Percentiles rank a stretch among this genome's conserved stretches.
Conservation (phyloP, 352 stramenopile genomes). For the Phytophthora citrophthora region DNA sequence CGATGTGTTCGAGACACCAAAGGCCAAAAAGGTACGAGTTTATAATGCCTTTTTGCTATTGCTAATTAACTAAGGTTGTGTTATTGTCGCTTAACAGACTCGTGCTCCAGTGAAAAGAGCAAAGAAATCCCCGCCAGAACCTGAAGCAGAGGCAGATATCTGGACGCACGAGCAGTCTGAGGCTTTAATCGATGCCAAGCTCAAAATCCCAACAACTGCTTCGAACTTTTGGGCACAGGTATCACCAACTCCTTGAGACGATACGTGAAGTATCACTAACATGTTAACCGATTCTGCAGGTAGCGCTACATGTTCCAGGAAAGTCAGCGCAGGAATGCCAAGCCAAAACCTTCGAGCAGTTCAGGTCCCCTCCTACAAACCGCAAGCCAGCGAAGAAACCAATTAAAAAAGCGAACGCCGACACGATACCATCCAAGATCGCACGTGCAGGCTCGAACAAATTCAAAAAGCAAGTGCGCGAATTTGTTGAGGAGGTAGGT, state of each 20-base stretch:
- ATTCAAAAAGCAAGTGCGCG: conserved; percentile 86
- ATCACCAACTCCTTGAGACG: background rate
- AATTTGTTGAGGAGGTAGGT: conserved; percentile 66
- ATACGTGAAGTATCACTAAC: background rate
- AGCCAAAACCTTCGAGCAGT: conserved; percentile 61
- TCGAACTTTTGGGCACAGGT: conserved; percentile 74
- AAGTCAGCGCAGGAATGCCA: conserved; percentile 73
- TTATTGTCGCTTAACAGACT: background rate
- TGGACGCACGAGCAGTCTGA: conserved; percentile 63
- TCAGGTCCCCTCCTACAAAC: conserved; percentile 50
- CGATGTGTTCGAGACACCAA: conserved; percentile 21
- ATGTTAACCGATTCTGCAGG: conserved; percentile 5
- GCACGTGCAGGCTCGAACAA: conserved; percentile 73
- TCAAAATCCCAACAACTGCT: conserved; percentile 65
- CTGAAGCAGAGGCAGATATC: conserved; percentile 33
- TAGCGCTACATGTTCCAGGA: conserved; percentile 53
- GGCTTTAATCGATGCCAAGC: conserved; percentile 61
- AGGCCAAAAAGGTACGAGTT: conserved; percentile 24
- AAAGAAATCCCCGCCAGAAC: conserved; percentile 26
- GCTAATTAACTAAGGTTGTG: background rate
- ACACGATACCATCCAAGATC: conserved; percentile 55
- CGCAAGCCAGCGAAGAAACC: conserved; percentile 37
- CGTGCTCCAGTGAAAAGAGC: conserved; percentile 4
- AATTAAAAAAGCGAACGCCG: conserved; percentile 28
- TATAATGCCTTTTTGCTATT: background rate